These are phyloP conservation scores for Lojkania enalia DNA, from an alignment of 2,329 filamentous ascomycete species.

Conservation along the genomic window DNA sequence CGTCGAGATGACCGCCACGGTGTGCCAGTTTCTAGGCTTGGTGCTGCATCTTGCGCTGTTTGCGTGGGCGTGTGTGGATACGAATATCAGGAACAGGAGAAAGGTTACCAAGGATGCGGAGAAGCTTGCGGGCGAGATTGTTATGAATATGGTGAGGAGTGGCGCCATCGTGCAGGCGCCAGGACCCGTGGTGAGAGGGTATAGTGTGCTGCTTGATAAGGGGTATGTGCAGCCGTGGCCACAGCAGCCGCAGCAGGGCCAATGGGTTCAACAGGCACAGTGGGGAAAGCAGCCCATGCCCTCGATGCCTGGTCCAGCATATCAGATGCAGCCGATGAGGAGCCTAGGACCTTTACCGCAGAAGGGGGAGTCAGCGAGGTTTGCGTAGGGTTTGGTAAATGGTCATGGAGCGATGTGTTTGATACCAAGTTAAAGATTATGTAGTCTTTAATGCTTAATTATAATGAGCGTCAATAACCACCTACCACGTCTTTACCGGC, in stretches of 20 bases:
- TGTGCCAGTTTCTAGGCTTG: slow-evolving; percentile 36
- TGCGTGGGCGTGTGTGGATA: slow-evolving; percentile 46
- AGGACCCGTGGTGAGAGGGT: too few species aligned
- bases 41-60: slow-evolving; percentile 41
- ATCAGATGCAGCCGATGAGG: neutral
- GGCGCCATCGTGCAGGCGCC: slow-evolving; percentile 30
- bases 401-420: too few species aligned
- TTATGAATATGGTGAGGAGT: slow-evolving; percentile 38
- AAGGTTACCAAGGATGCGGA: slow-evolving; percentile 35
- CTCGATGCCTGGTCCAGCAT: neutral
- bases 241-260: neutral
- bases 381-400: neutral
- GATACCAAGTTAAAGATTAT: too few species aligned
- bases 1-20: slow-evolving; percentile 27
- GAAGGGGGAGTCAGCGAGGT: neutral
- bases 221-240: neutral
- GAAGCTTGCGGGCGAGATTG: slow-evolving; percentile 36
- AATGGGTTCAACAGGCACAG: neutral
- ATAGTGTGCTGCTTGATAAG: too few species aligned
- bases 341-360: neutral
- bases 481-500: too few species aligned
- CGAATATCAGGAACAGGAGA: slow-evolving; percentile 26
- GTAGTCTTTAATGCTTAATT: too few species aligned
- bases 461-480: too few species aligned
- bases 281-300: neutral